phyloP scores from a whole-genome alignment of 2,329 filamentous ascomycete genomes.

The Colletotrichum karsti region DNA sequence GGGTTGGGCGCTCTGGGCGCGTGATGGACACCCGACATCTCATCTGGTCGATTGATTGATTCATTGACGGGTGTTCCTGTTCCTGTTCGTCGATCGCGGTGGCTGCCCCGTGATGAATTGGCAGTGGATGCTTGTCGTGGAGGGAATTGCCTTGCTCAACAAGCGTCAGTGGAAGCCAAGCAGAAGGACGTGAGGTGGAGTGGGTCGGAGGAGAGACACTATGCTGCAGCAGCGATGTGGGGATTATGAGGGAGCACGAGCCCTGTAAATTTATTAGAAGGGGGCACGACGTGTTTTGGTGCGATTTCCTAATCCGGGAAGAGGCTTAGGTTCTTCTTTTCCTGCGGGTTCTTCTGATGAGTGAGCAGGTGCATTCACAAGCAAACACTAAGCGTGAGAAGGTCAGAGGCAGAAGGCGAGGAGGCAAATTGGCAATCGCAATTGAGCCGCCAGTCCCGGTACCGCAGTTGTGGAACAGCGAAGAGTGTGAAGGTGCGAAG shows the following conservation, averaged over 20 bases:
- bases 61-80: too few species aligned
- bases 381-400: too few species aligned
- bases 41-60: background rate
- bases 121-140: background rate
- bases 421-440: background rate
- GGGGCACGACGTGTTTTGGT: slow-evolving; percentile 12
- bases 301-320: background rate
- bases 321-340: background rate
- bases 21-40: background rate
- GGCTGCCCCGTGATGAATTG: slow-evolving; percentile 5
- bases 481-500: background rate
- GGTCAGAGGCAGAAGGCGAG: background rate
- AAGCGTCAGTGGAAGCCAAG: background rate
- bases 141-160: background rate
- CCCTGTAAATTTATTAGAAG: slow-evolving; percentile 16
- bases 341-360: too few species aligned
- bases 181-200: too few species aligned
- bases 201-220: background rate
- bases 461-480: background rate
- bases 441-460: background rate
- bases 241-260: slow-evolving; percentile 16
- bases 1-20: slow-evolving; percentile 2
- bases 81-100: slow-evolving; percentile 2
- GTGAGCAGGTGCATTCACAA: too few species aligned
- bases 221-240: slow-evolving; percentile 17